Base-by-base conservation (phyloP, 108 stramenopile genomes). In the Fistulifera pelliculosa region DNA sequence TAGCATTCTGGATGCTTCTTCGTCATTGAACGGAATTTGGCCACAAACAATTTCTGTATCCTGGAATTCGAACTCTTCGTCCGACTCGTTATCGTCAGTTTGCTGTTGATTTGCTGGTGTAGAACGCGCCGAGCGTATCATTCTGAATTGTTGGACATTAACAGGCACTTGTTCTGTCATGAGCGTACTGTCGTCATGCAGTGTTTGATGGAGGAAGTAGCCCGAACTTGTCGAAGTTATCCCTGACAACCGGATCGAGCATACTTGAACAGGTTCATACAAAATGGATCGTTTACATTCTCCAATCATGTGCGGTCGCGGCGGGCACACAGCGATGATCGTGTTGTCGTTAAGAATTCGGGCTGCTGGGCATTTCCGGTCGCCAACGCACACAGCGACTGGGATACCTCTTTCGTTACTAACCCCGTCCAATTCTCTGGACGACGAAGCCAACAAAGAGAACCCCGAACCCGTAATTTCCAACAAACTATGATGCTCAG, bases 251-350 rank as follows among this genome's bases (percentile, higher is more conserved):
- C 6, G 10, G n/a, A 49, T 12, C 6, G 22, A 23, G 2, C 13
- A 21, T 4, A 49, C 2, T 1, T 21, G 19, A 49, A 60, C 27
- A 5, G 22, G 47, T n/a, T 17, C 26, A 49, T 24, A 49, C 2
- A 19, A 18, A 3, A 25, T 54, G 2, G 19, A 2, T 8, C 31
- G 3, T 35, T 8, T 3, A 8, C 8, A 35, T 8, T 8, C 31
- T 8, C 31, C 8, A 8, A 3, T 8, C 31, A 6, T 8, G 31
- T 3, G 6, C 8, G 6, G 1, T 18, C 63, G 66, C 17, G 85
- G 81, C 18, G 81, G 79, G 42, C 74, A 78, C 0, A 71, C 60
- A 0, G 72, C 72, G n/a, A 87, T 40, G 0, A 87, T 65, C 12
- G 75, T 76, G 27, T 56, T 52, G 39, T 79, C 75, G 56, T 70